Evolutionary conservation across 2,329 filamentous ascomycete species (phyloP), one percentile per base, ranked within the genome.

Genomic region (Pseudogymnoascus sp.): DNA sequence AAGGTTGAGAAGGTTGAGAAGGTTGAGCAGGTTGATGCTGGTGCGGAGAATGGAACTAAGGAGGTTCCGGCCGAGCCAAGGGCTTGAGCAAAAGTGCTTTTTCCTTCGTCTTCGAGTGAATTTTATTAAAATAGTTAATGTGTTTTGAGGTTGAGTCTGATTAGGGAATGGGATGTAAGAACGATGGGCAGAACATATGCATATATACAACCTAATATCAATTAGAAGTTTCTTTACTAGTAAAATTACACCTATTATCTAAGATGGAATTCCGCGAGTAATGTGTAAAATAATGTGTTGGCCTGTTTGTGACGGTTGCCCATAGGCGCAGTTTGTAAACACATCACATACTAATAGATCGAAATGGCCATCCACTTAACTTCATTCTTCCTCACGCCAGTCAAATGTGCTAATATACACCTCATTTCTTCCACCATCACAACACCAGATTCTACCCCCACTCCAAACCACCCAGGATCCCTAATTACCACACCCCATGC

Each of bases 401-500:
- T 56, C 50, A 33, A 56, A 56, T 56, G 50, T 56, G 29, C 50
- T 56, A 56, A 33, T 56, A 56, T 56, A 56, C 50, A 56, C 50
- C 50, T 33, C 29, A 19, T 13, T 56, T 21, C 50, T 3, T 33
- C 29, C 11, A 33, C 17, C 17, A 21, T 7, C n/a, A 33, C 29
- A 56, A 56, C 50, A 56, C 29, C 50, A 33, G 26, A 53, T 33
- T 33, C 50, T 21, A 33, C 50, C 29, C 26, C 50, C 50, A 19
- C 17, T 56, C n/a, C 29, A 35, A 56, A 56, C 29, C 29, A 33
- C 29, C 29, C 1, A 33, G 2, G 29, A 29, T 35, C 29, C 50
- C 50, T 19, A 56, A 56, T 56, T 56, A 56, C 17, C 50, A 56
- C 17, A 35, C 50, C 10, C 50, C 50, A 56, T 56, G 50, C 50